Conservation (phyloP, 2,329 filamentous ascomycete genomes). For the Sporothrix curviconia region DNA sequence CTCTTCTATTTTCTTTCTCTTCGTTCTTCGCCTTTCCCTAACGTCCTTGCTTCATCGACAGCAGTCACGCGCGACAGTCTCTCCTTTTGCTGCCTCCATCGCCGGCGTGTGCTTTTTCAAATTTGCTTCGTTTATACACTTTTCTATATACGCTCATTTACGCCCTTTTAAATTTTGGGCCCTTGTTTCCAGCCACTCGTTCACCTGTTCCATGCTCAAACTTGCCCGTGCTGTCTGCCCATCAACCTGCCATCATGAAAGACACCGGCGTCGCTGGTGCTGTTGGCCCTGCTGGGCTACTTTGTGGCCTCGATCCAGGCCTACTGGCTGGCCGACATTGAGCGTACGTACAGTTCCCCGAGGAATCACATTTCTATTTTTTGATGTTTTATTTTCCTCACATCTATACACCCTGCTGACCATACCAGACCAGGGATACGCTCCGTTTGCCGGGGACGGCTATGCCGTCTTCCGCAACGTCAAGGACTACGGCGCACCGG, state of each 20-base stretch:
- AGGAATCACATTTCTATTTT: background rate
- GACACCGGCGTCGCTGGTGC: slow-evolving; percentile 18
- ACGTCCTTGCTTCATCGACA: background rate
- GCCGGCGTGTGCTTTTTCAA: background rate
- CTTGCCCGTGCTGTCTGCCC: too few species aligned
- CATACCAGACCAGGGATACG: slow-evolving; percentile 34
- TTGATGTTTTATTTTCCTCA: too few species aligned
- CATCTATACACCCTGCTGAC: too few species aligned
- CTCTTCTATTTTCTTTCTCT: background rate
- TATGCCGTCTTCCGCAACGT: slow-evolving; percentile 44
- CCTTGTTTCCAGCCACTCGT: background rate
- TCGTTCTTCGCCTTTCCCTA: background rate
- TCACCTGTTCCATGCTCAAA: background rate
- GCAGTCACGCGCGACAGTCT: background rate
- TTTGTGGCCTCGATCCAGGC: slow-evolving; percentile 24
- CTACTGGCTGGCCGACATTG: slow-evolving; percentile 29
- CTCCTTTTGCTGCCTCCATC: background rate
- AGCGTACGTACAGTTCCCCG: slow-evolving; percentile 21
- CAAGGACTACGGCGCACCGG: slow-evolving; percentile 39
- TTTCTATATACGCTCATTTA: too few species aligned
- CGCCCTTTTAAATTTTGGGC: too few species aligned
- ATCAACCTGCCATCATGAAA: too few species aligned
- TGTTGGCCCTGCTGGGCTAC: slow-evolving; percentile 25
- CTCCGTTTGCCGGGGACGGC: slow-evolving; percentile 34
- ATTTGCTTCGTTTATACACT: background rate